Evolutionary conservation across 129 eudicot species (phyloP), one percentile per base, ranked within the genome.

Genomic region (Pittosporum tobira): DNA sequence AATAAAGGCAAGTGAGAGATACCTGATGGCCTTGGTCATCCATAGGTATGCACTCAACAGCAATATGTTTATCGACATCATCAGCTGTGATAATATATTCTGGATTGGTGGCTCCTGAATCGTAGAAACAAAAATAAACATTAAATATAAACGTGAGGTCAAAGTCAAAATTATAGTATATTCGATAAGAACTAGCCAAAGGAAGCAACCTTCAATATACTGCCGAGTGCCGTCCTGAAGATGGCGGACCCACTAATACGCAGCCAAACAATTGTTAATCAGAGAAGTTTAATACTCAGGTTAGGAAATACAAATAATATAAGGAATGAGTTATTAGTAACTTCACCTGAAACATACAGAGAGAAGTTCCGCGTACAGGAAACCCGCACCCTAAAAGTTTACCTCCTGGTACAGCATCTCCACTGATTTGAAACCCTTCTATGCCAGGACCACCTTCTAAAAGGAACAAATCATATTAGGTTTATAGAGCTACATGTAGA

Each of bases 1-100:
- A 40, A 58, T 38, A 19, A 22, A 31, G 63, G 31, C 20, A 66
- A 57, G 63, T 51, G 49, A 16, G 25, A 23, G 43, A 61, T 73
- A 90, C 98, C 94, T 90, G 96, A 29, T 78, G 84, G 51, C 99
- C 99, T 67, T 84, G 87, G 53, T 87, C 99, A 77, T 93, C 96
- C 94, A 93, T 87, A 19, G 99, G 99, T 67, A 93, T 84, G 81
- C 96, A 87, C 62, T 93, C 99, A 53, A 93, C 99, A 64, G 96
- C 99, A 62, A 93, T 79, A 70, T 74, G 75, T 73, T 84, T 87
- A 76, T 87, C 94, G 19, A 93, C 93, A 77, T 93, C 99, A 79
- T 93, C 99, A 64, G 96, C 99, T 57, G 99, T 93, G 51, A 93
- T 81, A 37, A 84, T 73, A 76, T 93, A 93, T 51, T 93, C 99